Base-by-base conservation (phyloP, 768 basidiomycete genomes). In the Amanita brunnescens region DNA sequence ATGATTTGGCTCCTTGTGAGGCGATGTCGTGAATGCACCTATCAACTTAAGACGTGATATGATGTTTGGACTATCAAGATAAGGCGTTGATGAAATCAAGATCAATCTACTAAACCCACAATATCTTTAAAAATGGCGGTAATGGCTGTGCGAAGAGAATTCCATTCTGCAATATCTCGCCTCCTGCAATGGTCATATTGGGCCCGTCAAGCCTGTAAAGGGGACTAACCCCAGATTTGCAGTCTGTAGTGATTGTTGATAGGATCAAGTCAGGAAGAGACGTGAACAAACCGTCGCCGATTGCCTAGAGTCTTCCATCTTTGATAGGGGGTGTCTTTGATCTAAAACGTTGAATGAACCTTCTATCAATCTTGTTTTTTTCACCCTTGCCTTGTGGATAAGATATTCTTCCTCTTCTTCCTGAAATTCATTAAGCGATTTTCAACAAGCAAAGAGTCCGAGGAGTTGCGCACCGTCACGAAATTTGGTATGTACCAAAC, bases 251-350 rank as follows among this genome's bases (percentile, higher is more conserved):
- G 9, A 18, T 29, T 21, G 18, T 14, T 39, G 21, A 45, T 16
- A 33, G 29, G 45, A n/a, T 10, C 45, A 10, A 52, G 49, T 16
- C 20, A 39, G 41, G 40, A 20, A 24, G 20, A 35, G 26, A 60
- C 46, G 56, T 53, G 56, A 48, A 68, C 79, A 57, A 61, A 82
- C 80, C 90, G 75, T 52, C 89, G n/a, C n/a, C n/a, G 75, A 56
- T 86, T 86, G 3, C 76, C 70, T 9, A 90, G 70, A 10, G 73
- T 77, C 63, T 84, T 92, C 91, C 91, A 94, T 62, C 79, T 86
- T 23, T 79, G 82, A 58, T 79, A 80, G n/a, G 91, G 85, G 2
- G 83, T 78, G 57, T 87, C 87, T 35, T 67, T 61, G 54, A 94
- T 89, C 92, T 94, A 37, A 26, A 38, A 26, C 14, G 34, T 34